Evolutionary conservation across 257 asterid genomes (phyloP), one percentile per base, ranked within the genome.

Genomic region (Ilex asprella): DNA sequence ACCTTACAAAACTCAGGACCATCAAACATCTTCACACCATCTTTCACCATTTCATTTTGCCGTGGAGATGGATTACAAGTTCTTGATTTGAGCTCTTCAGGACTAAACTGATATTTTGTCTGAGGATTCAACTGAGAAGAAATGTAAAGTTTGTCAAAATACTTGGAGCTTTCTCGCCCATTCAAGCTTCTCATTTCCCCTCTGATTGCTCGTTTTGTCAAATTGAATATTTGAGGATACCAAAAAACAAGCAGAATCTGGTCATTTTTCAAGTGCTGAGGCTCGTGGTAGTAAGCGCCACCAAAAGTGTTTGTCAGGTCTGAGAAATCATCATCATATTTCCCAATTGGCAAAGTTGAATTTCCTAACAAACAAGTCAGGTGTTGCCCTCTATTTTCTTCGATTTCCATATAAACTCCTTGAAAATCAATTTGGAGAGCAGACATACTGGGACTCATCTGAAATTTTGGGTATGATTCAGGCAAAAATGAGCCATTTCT

Each of bases 131-230:
- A 39, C 67, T 60, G 67, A 60, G 67, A 60, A 54, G 56, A 54
- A 10, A 54, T 54, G 30, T 43, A 56, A 55, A 61, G 39, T 16
- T 7, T 31, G 29, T 68, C 63, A 15, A 56, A 68, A 58, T 46
- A 58, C 31, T 56, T 32, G 21, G 31, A 59, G 8, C 54, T 60
- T 29, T 56, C 61, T 13, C 47, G 57, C 13, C 50, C 64, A 39
- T 62, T 32, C 57, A 61, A 68, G 49, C 68, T 62, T 63, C n/a
- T 56, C 30, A 69, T 30, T 58, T 69, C 73, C 49, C 74, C 74
- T 51, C 58, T 9, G 32, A 69, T 62, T 29, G 68, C 64, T 54
- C 60, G 52, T 27, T 29, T 55, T 2, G 57, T 31, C 58, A 60
- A 43, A 55, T 31, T 60, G 41, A 31, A 61, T 5, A 13, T 30